Conservation (phyloP, 2,329 filamentous ascomycete species). For the Pestalotiopsis sp. region DNA sequence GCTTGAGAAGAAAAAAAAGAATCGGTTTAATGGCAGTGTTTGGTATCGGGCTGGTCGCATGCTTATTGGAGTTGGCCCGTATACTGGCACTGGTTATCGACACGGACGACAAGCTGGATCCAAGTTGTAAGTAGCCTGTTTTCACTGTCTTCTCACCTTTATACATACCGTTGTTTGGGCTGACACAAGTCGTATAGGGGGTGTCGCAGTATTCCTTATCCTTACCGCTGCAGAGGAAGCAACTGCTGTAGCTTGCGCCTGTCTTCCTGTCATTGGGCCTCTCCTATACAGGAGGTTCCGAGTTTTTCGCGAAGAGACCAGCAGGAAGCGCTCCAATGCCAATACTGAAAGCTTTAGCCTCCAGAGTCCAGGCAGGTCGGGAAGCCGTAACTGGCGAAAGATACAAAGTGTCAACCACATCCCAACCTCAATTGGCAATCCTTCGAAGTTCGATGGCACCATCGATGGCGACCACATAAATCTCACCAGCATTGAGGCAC, state of each 20-base stretch:
- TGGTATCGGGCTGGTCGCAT: slow-evolving; percentile 26
- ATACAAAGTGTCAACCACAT: slow-evolving; percentile 20
- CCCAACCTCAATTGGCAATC: neutral
- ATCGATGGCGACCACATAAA: neutral
- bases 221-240: slow-evolving; percentile 29
- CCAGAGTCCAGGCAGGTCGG: slow-evolving; percentile 16
- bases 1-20: slow-evolving; percentile 24
- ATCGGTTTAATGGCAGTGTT: slow-evolving; percentile 27
- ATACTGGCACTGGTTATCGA: slow-evolving; percentile 24
- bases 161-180: neutral
- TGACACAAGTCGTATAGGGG: slow-evolving; percentile 18
- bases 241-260: slow-evolving; percentile 28
- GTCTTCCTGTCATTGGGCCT: slow-evolving; percentile 24
- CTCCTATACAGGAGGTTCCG: slow-evolving; percentile 18
- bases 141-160: too few species aligned
- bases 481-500: neutral
- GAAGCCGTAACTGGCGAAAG: slow-evolving; percentile 16
- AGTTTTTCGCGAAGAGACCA: slow-evolving; percentile 9
- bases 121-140: slow-evolving; percentile 23
- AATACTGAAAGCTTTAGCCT: neutral
- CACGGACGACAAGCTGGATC: slow-evolving; percentile 27
- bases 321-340: neutral
- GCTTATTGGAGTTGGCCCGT: slow-evolving; percentile 26
- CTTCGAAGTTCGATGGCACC: neutral
- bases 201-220: slow-evolving; percentile 26